Percentiles rank a stretch among this genome's conserved stretches.
Conservation (phyloP, 2,329 filamentous ascomycete species). For the Alternaria gaisen region DNA sequence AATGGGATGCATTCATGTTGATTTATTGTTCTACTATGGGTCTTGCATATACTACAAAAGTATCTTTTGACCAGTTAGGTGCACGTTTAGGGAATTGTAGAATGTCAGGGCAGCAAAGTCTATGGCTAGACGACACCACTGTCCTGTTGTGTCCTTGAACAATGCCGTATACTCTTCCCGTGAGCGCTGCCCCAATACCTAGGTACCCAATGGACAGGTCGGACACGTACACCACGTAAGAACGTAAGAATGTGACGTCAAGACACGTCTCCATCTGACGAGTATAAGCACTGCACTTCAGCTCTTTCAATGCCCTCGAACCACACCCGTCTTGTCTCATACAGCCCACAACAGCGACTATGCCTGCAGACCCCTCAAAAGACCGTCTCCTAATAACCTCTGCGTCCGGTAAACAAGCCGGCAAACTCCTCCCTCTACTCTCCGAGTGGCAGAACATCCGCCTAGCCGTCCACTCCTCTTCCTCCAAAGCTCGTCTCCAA, state of each 20-base stretch:
- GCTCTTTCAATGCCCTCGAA: too few species aligned
- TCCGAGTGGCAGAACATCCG: conserved; percentile 44
- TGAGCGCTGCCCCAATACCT: too few species aligned
- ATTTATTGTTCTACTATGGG: too few species aligned
- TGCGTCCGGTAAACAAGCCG: conserved; percentile 51
- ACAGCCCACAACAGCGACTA: neutral
- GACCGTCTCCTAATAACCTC: conserved; percentile 52
- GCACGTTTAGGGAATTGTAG: too few species aligned
- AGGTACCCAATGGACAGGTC: too few species aligned
- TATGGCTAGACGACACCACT: too few species aligned
- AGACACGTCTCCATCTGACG: neutral
- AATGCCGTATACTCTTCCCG: too few species aligned
- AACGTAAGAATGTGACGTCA: neutral
- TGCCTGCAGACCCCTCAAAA: conserved; percentile 31
- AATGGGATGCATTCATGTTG: neutral
- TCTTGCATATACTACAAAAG: too few species aligned
- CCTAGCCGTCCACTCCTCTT: conserved; percentile 41
- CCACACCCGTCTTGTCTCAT: neutral
- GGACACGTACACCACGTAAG: neutral
- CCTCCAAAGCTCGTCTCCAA: conserved; percentile 38
- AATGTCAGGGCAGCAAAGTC: too few species aligned
- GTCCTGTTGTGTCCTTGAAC: too few species aligned
- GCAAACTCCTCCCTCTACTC: conserved; percentile 48
- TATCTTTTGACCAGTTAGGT: too few species aligned
- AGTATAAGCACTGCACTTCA: neutral